Evolutionary conservation across 192 early-diverging fungal genomes (phyloP).

Genomic region (Ambispora gerdemannii): DNA sequence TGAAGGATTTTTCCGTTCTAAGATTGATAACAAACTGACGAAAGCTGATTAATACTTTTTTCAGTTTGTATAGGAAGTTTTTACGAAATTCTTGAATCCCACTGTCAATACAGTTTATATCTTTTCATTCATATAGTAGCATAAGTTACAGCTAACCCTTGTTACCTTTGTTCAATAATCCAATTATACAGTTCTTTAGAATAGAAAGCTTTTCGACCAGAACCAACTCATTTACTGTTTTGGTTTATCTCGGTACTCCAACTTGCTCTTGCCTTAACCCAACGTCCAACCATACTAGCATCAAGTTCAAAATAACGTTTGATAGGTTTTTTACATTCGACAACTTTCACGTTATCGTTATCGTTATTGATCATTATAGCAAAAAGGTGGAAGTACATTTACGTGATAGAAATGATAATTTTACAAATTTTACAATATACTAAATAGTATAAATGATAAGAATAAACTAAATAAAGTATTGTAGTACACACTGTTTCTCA

Average conservation of each 20-base stretch:
- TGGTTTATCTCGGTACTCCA: conserved; percentile 7
- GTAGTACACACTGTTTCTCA: too few relatives aligned
- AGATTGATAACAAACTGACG: too few relatives aligned
- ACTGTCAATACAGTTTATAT: background rate
- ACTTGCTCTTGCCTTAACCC: conserved; percentile 3
- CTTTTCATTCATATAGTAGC: background rate
- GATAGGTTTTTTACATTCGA: too few relatives aligned
- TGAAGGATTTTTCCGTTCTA: too few relatives aligned
- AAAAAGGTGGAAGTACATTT: too few relatives aligned
- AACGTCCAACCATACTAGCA: conserved; percentile 6
- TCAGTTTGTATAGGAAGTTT: too few relatives aligned
- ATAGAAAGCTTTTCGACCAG: conserved; percentile 4
- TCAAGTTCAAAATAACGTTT: background rate
- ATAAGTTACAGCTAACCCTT: background rate
- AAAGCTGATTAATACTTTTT: background rate
- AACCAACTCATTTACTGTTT: background rate
- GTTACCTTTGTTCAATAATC: conserved; percentile 18
- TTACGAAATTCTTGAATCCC: background rate
- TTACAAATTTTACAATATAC: too few relatives aligned
- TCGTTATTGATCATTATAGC: too few relatives aligned
- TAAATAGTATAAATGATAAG: too few relatives aligned
- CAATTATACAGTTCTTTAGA: conserved; percentile 10
- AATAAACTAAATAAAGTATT: too few relatives aligned
- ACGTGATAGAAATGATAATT: too few relatives aligned
- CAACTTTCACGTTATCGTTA: too few relatives aligned